phyloP scores from a whole-genome alignment of 345 rosid species.

The Combretum micranthum region DNA sequence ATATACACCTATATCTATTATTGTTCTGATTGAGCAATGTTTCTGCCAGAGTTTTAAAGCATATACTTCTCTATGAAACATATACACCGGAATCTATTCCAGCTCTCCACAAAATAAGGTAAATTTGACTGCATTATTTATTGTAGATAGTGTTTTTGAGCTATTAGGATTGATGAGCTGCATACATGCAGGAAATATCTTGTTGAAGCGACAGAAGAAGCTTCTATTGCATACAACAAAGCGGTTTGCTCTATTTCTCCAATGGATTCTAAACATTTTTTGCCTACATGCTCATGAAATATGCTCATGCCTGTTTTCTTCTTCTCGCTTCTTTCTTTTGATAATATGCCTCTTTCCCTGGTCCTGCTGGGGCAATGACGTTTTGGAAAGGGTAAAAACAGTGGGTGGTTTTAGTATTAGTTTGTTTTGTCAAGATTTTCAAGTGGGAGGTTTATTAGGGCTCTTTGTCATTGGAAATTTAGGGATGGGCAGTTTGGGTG shows the following conservation, averaged over 20 bases:
- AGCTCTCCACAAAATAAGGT: constrained; percentile 91
- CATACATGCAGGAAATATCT: constrained; percentile 65
- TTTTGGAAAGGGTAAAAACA: too few relatives aligned
- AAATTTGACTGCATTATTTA: background rate
- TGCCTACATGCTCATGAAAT: background rate
- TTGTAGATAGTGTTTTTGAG: too few relatives aligned
- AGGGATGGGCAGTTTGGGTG: too few relatives aligned
- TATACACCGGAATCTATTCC: constrained; percentile 88
- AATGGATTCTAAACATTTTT: background rate
- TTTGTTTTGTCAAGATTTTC: too few relatives aligned
- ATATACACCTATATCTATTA: background rate
- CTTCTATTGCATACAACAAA: constrained; percentile 89
- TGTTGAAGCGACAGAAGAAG: constrained; percentile 92
- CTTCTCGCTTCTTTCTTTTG: too few relatives aligned
- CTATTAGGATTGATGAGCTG: background rate
- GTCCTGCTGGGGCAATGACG: too few relatives aligned
- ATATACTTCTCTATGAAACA: constrained; percentile 76
- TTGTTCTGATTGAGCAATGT: constrained; percentile 2
- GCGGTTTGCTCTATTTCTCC: constrained; percentile 51
- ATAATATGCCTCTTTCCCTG: too few relatives aligned
- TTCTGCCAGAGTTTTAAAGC: constrained; percentile 67
- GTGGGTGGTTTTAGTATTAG: too few relatives aligned
- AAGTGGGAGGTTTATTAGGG: too few relatives aligned
- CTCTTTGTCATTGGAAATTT: too few relatives aligned
- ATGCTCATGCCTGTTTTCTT: background rate